Base-by-base conservation (phyloP, 148 eudicot species). In the Pharnaceum exiguum region DNA sequence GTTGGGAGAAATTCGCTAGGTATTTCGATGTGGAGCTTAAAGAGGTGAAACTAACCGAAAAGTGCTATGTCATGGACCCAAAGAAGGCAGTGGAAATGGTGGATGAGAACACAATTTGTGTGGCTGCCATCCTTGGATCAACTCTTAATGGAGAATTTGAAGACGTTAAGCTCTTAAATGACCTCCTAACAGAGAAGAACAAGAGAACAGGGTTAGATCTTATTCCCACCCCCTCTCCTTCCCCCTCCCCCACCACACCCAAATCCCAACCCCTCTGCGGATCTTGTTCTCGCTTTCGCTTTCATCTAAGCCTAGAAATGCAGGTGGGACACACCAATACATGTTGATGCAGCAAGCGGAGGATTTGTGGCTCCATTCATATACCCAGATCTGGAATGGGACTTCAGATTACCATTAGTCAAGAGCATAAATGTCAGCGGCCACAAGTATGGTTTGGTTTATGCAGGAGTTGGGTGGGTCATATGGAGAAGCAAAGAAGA, bases 321-420 rank as follows among this genome's bases (percentile, higher is more conserved):
- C 27, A 75, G 79, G 57, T 78, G 82, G 82, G 63, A 74, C 30
- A 78, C 79, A n/a, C 79, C 79, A 5, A 78, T 78, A 26, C 79
- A 78, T 51, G 82, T 74, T 17, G 82, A 78, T 63, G 82, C 82
- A 32, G 82, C 76, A 7, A 74, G 82, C 60, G 79, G 82, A 19
- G 79, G 78, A 28, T 78, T 78, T 56, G 68, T 74, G 51, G 78
- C 82, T 13, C 82, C 82, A 43, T 77, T 74, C 50, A 33, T 67
- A 44, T 70, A 66, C 52, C 78, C 82, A 19, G 69, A 77, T 0
- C 65, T 78, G 3, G 72, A 67, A 30, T 78, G 82, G 82, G 82
- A 78, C 24, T 78, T 78, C 25, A 58, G 76, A 25, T 45, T 78
- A 13, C 79, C 79, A 17, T 63, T 74, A 50, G 79, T 74, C 21